Conservation (phyloP, 495 filamentous ascomycete species). For the Cladorrhinum samala region DNA sequence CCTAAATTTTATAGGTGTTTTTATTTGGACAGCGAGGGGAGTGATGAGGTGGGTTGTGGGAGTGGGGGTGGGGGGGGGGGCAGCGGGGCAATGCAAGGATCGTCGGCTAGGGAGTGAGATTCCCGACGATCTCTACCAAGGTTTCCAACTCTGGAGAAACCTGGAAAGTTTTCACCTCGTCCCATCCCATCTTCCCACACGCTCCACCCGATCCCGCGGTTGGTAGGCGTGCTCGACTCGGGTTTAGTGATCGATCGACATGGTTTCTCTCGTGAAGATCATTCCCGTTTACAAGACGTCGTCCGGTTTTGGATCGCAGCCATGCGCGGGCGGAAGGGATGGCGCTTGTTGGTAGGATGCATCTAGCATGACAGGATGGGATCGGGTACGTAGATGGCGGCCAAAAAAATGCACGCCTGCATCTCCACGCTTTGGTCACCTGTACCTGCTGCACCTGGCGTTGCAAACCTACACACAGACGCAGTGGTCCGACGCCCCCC, state of each 20-base stretch:
- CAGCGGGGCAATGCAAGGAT: no score
- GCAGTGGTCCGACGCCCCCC: no score
- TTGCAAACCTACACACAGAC: no score
- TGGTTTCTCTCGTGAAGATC: slow-evolving; percentile 10
- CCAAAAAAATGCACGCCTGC: not conserved
- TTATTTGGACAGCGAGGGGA: no score
- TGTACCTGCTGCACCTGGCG: no score
- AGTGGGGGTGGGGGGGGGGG: not conserved
- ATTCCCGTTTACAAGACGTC: slow-evolving; percentile 1
- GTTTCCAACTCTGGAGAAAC: not conserved
- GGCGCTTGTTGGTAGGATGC: not conserved
- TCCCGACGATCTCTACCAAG: slow-evolving; percentile 9
- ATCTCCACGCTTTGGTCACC: not conserved
- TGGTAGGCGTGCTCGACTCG: not conserved
- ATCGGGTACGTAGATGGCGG: no score
- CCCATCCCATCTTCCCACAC: not conserved
- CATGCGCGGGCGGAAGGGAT: no score
- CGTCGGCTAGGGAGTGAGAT: not conserved
- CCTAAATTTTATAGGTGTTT: no score
- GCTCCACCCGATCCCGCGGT: not conserved
- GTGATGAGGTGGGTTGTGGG: slow-evolving; percentile 10
- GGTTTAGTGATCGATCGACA: not conserved
- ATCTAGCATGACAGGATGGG: not conserved
- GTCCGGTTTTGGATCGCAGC: not conserved
- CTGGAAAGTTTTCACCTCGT: not conserved